phyloP scores from a whole-genome alignment of 495 filamentous ascomycete genomes.

The Aspergillus bertholletiae region DNA sequence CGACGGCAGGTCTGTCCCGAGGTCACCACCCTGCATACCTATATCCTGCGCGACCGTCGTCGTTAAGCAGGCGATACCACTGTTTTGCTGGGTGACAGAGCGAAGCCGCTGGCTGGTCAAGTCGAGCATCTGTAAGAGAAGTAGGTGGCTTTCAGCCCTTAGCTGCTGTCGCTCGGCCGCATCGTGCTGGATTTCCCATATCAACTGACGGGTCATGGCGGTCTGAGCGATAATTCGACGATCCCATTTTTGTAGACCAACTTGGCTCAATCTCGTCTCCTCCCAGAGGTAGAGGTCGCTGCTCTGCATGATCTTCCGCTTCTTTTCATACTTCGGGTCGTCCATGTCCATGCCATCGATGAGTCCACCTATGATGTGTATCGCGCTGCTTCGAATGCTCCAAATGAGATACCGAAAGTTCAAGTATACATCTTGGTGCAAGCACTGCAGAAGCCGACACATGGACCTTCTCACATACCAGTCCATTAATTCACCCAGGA shows the following conservation, averaged over 20 bases:
- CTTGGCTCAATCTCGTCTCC: conserved; percentile 33
- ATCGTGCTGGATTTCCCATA: conserved; percentile 43
- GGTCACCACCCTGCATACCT: conserved; percentile 24
- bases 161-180: conserved; percentile 28
- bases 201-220: conserved; percentile 36
- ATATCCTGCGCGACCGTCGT: conserved; percentile 32
- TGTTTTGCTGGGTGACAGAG: conserved; percentile 26
- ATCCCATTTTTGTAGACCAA: conserved; percentile 34
- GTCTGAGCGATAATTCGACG: conserved; percentile 37
- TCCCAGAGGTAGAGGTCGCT: conserved; percentile 30
- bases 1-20: conserved; percentile 3
- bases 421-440: conserved; percentile 42
- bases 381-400: conserved; percentile 30
- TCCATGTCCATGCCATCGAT: conserved; percentile 27
- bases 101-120: conserved; percentile 24
- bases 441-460: conserved; percentile 42
- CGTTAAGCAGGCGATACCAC: conserved; percentile 33
- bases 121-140: conserved; percentile 27
- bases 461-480: conserved; percentile 42
- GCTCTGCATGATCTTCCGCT: conserved; percentile 12
- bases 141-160: conserved; percentile 19
- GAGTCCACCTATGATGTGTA: conserved; percentile 15
- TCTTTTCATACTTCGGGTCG: conserved; percentile 9
- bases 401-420: conserved; percentile 41
- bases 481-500: conserved; percentile 45